These are phyloP conservation scores for Przewalskia tangutica DNA, from an alignment of 257 asterid species.

Conservation along the genomic window DNA sequence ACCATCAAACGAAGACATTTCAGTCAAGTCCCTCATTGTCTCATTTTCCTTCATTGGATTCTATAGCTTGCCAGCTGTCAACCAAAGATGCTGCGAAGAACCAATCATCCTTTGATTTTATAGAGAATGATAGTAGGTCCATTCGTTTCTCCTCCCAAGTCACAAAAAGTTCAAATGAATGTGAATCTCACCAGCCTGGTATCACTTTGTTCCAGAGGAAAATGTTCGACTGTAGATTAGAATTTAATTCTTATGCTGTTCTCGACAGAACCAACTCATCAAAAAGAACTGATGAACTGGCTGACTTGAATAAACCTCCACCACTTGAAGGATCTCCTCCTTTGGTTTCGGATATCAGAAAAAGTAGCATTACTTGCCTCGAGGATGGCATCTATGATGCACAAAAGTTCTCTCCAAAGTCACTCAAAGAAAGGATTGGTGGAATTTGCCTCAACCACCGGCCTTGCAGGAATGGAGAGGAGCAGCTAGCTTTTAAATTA, in stretches of 20 bases:
- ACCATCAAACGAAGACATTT: slow-evolving; percentile 10
- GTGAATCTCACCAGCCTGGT: slow-evolving; percentile 5
- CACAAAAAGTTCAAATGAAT: neutral
- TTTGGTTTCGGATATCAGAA: slow-evolving; percentile 6
- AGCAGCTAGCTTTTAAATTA: slow-evolving; percentile 17
- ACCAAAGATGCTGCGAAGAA: slow-evolving; percentile 2
- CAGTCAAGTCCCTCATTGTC: slow-evolving; percentile 11
- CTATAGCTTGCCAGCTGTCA: slow-evolving; percentile 14
- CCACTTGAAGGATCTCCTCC: slow-evolving; percentile 7
- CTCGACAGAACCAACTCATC: slow-evolving; percentile 7
- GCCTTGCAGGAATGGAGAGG: slow-evolving; percentile 18
- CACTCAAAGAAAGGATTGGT: slow-evolving; percentile 11
- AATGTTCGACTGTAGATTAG: slow-evolving; percentile 15
- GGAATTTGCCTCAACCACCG: slow-evolving; percentile 15
- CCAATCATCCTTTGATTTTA: slow-evolving; percentile 6
- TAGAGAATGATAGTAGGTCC: slow-evolving; percentile 5
- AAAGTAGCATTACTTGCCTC: neutral
- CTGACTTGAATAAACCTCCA: slow-evolving; percentile 23
- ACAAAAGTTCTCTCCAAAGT: slow-evolving; percentile 18
- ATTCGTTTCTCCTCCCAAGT: slow-evolving; percentile 10
- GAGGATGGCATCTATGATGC: slow-evolving; percentile 12
- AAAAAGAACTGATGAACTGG: slow-evolving; percentile 16
- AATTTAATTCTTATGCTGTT: slow-evolving; percentile 10
- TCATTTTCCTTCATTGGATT: slow-evolving; percentile 19
- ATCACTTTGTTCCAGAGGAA: slow-evolving; percentile 7